Base-by-base conservation (phyloP, 2,329 filamentous ascomycete genomes). In the Cercospora zeae-maydis region DNA sequence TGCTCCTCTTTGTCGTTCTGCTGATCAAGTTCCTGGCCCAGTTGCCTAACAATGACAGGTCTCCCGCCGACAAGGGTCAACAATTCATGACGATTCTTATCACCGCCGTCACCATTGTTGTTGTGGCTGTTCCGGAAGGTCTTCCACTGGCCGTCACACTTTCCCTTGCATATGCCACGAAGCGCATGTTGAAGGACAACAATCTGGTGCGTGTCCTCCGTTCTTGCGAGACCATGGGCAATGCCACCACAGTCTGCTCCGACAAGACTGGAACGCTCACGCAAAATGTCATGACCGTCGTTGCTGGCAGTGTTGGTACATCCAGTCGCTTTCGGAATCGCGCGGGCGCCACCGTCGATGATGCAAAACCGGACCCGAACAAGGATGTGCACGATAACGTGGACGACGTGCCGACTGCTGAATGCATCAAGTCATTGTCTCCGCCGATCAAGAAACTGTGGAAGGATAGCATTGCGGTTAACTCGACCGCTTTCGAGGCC, bases 1-100 rank as follows among this genome's bases (percentile, higher is more conserved):
- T 95, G 13, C 76, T 93, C 9, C 81, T 96, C 52, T 96, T 97
- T 78, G 82, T 93, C 52, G 89, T 96, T 51, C 82, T 96, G 13
- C 86, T 96, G 72, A 93, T 96, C 78, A 85, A 92, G 71, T 97
- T 96, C 73, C 80, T 95, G 9, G 91, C 87, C 53, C 79, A 85
- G 11, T 83, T 96, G 2, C 82, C 83, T 2, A 71, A 77, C 16
- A 81, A 84, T 62, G 67, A 72, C 3, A 78, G 78, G 1, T 82
- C 83, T 0, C 82, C 91, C 2, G 87, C 90, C 2, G 76, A 86
- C 58, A 96, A 96, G 78, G 92, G 90, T 8, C 90, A 93, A 71
- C 82, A 82, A 56, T 88, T 88, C 72, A 75, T 88, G 66, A 79
- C 83, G 30, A 87, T 88, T 52, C 80, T 88, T 51, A 88, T 88